Evolutionary conservation across 169 alveolate species (phyloP).

Genomic region (Theileria parva): DNA sequence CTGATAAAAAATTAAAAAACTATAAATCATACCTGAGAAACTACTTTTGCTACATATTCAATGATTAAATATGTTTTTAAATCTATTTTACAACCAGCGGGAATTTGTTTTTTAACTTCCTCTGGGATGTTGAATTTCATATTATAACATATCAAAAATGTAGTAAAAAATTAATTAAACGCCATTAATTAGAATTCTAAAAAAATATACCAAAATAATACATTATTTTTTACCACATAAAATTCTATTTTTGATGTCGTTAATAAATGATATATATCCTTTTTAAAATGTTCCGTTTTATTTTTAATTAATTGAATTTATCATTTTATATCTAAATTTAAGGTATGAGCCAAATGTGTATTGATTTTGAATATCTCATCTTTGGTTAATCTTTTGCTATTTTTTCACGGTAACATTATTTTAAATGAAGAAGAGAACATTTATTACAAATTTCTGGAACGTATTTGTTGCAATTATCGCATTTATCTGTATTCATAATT

Average conservation of each 20-base stretch:
- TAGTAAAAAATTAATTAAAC: neutral
- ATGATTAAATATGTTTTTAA: conserved; percentile 27
- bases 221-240: neutral
- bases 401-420: neutral
- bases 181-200: neutral
- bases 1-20: neutral
- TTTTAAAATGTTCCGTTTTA: neutral
- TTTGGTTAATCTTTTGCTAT: no score
- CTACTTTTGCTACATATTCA: conserved; percentile 49
- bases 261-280: neutral
- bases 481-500: neutral
- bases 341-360: neutral
- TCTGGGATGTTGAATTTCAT: conserved; percentile 16
- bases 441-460: neutral
- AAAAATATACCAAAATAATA: neutral
- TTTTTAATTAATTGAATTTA: neutral
- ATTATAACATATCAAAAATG: neutral
- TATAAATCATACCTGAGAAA: conserved; percentile 17
- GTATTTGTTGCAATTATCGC: neutral
- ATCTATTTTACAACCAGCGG: conserved; percentile 25
- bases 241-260: neutral
- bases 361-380: neutral
- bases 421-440: neutral
- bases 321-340: neutral
- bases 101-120: conserved; percentile 18